Percentiles rank a stretch among this genome's conserved stretches.
These are phyloP conservation scores for Aphanomyces invadans DNA, from an alignment of 352 stramenopile species.

Conservation along the genomic window DNA sequence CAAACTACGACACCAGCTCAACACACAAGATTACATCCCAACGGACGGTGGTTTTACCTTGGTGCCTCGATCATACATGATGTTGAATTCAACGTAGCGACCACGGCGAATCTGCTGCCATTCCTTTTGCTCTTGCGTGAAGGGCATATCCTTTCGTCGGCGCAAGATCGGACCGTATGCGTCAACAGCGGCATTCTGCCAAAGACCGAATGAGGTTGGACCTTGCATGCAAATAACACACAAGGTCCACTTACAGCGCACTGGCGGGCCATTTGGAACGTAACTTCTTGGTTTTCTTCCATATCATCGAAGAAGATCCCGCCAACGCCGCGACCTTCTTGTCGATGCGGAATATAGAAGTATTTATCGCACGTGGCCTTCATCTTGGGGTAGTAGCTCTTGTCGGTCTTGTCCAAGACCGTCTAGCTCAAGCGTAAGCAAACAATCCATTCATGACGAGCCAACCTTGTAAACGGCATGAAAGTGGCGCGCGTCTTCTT, in stretches of 20 bases:
- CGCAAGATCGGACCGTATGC: slow-evolving; percentile 95
- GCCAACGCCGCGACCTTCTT: slow-evolving; percentile 92
- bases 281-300: slow-evolving; percentile 88
- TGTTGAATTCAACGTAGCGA: slow-evolving; percentile 99
- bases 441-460: too few species aligned
- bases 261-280: slow-evolving; percentile 69
- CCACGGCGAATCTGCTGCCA: slow-evolving; percentile 97
- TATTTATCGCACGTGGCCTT: slow-evolving; percentile 97
- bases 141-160: slow-evolving; percentile 93
- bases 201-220: too few species aligned
- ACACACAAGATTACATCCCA: slow-evolving; percentile 1
- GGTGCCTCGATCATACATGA: slow-evolving; percentile 98
- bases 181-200: slow-evolving; percentile 77
- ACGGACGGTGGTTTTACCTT: slow-evolving; percentile 36
- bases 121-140: slow-evolving; percentile 93
- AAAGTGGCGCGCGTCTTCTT: slow-evolving; percentile 96
- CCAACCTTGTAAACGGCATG: slow-evolving; percentile 94
- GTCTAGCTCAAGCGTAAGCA: too few species aligned
- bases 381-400: slow-evolving; percentile 90
- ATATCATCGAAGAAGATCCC: slow-evolving; percentile 99
- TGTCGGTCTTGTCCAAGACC: slow-evolving; percentile 92
- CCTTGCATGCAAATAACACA: neutral
- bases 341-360: slow-evolving; percentile 95
- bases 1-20: slow-evolving; percentile 62
- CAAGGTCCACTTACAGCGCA: slow-evolving; percentile 62